These are phyloP conservation scores for Ophiostoma ulmi DNA, from an alignment of 2,329 filamentous ascomycete genomes.

Conservation along the genomic window DNA sequence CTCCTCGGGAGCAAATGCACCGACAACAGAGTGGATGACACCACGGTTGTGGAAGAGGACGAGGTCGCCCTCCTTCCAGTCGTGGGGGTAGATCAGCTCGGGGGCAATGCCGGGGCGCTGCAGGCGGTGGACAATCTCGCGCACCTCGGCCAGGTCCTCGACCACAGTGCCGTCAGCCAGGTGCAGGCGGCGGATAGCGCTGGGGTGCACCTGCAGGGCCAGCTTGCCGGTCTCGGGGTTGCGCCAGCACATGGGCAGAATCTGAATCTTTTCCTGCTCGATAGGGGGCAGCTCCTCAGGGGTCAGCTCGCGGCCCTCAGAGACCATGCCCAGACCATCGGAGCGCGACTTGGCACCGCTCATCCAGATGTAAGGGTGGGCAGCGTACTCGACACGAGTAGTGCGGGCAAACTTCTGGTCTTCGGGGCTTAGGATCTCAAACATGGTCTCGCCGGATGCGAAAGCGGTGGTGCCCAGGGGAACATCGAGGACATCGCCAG, in stretches of 20 bases:
- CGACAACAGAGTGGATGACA: constrained; percentile 69
- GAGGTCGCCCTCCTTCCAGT: constrained; percentile 72
- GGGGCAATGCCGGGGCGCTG: constrained; percentile 70
- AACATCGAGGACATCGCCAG: constrained; percentile 60
- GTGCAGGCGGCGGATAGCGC: constrained; percentile 64
- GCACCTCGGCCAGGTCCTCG: constrained; percentile 59
- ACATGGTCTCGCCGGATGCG: constrained; percentile 66
- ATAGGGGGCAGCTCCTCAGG: constrained; percentile 57
- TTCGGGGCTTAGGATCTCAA: constrained; percentile 57
- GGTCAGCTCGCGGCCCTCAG: constrained; percentile 50
- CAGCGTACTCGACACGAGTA: constrained; percentile 67
- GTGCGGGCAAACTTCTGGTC: constrained; percentile 64
- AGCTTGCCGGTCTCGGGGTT: constrained; percentile 66
- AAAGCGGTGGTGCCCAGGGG: constrained; percentile 74
- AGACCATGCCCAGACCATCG: constrained; percentile 66
- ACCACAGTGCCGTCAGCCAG: constrained; percentile 61
- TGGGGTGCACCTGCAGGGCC: constrained; percentile 69
- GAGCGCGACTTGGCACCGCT: constrained; percentile 59
- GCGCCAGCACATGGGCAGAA: constrained; percentile 71
- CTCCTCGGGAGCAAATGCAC: constrained; percentile 66
- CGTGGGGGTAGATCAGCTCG: constrained; percentile 62
- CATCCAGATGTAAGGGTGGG: constrained; percentile 83
- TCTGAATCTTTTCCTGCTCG: constrained; percentile 61
- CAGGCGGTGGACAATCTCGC: constrained; percentile 61
- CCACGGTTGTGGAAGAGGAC: constrained; percentile 77